These are phyloP conservation scores for Pisolithus tinctorius DNA, from an alignment of 768 basidiomycete species.

Conservation along the genomic window DNA sequence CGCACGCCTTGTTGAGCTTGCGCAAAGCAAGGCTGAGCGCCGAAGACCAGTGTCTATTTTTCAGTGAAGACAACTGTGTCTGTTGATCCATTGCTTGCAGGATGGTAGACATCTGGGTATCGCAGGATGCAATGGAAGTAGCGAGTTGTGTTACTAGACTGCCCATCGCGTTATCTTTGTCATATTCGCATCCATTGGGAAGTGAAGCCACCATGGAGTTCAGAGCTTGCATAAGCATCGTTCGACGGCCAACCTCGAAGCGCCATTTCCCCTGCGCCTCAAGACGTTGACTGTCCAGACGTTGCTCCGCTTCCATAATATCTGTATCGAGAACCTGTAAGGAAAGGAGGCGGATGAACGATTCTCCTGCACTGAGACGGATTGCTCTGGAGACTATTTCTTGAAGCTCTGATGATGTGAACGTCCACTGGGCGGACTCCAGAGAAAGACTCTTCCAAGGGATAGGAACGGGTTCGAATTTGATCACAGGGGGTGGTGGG, in stretches of 20 bases:
- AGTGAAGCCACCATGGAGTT: slow-evolving; percentile 41
- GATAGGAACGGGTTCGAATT: slow-evolving; percentile 52
- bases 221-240: slow-evolving; percentile 67
- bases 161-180: slow-evolving; percentile 32
- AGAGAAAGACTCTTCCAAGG: slow-evolving; percentile 63
- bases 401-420: slow-evolving; percentile 49
- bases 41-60: slow-evolving; percentile 67
- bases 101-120: slow-evolving; percentile 51
- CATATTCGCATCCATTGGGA: slow-evolving; percentile 21
- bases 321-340: slow-evolving; percentile 52
- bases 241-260: slow-evolving; percentile 58
- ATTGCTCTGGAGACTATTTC: slow-evolving; percentile 68
- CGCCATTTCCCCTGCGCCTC: slow-evolving; percentile 60
- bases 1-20: slow-evolving; percentile 73
- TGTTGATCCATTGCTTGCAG: slow-evolving; percentile 56
- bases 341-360: slow-evolving; percentile 65
- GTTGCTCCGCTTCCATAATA: slow-evolving; percentile 52
- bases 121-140: slow-evolving; percentile 51
- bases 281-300: slow-evolving; percentile 46
- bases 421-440: slow-evolving; percentile 63
- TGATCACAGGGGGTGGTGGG: slow-evolving; percentile 42
- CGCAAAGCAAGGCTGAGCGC: slow-evolving; percentile 71
- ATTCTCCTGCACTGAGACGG: slow-evolving; percentile 58
- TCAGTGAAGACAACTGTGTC: slow-evolving; percentile 51
- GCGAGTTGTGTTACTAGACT: slow-evolving; percentile 52